Base-by-base conservation (phyloP, 805 yeast genomes). In the Metschnikowia reukaufii region DNA sequence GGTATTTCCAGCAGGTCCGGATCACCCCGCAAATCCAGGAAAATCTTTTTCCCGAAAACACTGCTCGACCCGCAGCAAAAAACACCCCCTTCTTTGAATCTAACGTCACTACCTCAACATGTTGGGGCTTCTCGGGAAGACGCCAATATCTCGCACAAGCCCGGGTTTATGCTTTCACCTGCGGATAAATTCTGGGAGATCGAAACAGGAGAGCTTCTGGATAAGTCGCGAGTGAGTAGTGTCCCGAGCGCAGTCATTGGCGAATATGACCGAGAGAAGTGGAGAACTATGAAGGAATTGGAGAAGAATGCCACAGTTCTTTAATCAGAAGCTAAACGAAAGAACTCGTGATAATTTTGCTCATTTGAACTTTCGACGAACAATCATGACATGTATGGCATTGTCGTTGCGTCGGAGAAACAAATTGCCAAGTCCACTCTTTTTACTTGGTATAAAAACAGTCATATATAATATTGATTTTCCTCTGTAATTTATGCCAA, bases 221-320 rank as follows among this genome's bases (percentile, higher is more conserved):
- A 64, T 45, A 55, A 61, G 52, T 74, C 78, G 2, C 63, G 73
- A 12, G 70, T 65, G 35, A 58, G 79, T 64, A 64, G 76, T 57
- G 50, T 73, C 32, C 86, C 87, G 0, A 72, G 82, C 34, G 80
- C 74, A 10, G 82, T 79, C 3, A 74, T 82, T 45, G 86, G 87
- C 0, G 81, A 80, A 56, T 82, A 82, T 57, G 88, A 82, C 56
- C 67, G 77, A 55, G 88, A 82, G 59, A 82, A 82, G 59, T 82
- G 86, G 86, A 67, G 76, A 47, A 77, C 80, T 0, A 67, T 82
- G 50, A 73, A 74, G 53, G 59, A 70, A 18, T 52, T 76, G 42
- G 42, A 53, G 41, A 45, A 44, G 16, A 25, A 31, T 16, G 15
- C 15, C 25, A n/a, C 17, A 9, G 40, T n/a, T 9, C 17, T 25